Conservation (phyloP, 148 eudicot species). For the Camellia sinensis region DNA sequence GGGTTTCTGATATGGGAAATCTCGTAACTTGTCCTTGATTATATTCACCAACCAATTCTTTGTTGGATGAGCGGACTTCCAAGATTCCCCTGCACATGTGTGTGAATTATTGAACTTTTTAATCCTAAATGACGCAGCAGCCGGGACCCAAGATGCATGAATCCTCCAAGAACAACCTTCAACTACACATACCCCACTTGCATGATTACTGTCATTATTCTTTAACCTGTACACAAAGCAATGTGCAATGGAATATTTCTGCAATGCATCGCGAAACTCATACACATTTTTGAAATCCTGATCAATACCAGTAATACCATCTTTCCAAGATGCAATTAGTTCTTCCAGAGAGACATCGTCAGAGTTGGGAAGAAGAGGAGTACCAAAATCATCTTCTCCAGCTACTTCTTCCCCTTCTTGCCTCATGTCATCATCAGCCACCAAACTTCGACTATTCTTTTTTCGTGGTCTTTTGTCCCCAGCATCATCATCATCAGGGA, state of each 20-base stretch:
- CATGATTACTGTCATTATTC: constrained; percentile 47
- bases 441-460: constrained; percentile 20
- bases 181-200: constrained; percentile 40
- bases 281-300: constrained; percentile 47
- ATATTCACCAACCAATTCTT: constrained; percentile 45
- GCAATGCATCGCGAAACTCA: constrained; percentile 49
- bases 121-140: constrained; percentile 36
- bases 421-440: constrained; percentile 20
- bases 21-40: constrained; percentile 43
- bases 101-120: constrained; percentile 43
- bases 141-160: constrained; percentile 45
- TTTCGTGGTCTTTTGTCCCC: constrained; percentile 18
- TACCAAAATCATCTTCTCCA: constrained; percentile 13
- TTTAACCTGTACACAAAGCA: constrained; percentile 46
- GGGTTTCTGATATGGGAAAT: constrained; percentile 47
- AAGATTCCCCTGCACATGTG: constrained; percentile 47
- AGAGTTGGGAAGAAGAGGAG: constrained; percentile 11
- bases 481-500: constrained; percentile 24
- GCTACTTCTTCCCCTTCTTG: constrained; percentile 10
- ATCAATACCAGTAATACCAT: constrained; percentile 47
- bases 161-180: constrained; percentile 58
- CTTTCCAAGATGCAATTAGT: constrained; percentile 43
- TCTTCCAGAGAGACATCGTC: constrained; percentile 40
- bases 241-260: constrained; percentile 49
- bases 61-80: constrained; percentile 47